Evolutionary conservation across 345 rosid genomes (phyloP).

Genomic region (Cochlearia excelsa): DNA sequence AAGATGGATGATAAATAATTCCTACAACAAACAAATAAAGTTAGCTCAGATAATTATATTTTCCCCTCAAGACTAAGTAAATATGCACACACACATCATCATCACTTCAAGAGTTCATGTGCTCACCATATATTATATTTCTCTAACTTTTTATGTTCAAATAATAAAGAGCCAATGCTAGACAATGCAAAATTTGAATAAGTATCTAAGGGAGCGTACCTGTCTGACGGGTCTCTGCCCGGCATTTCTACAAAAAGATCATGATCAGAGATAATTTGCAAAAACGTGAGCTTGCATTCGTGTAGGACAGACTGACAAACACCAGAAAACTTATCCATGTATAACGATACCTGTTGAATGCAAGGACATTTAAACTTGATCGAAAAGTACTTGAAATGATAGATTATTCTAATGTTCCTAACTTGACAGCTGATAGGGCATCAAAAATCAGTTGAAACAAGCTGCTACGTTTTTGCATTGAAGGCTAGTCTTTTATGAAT

Average conservation of each 20-base stretch:
- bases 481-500: background rate
- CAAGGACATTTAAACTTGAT: constrained; percentile 1
- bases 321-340: constrained; percentile 98
- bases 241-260: constrained; percentile 99
- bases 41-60: constrained; percentile 25
- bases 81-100: constrained; percentile 1
- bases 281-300: constrained; percentile 93
- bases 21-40: constrained; percentile 54
- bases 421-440: constrained; percentile 4
- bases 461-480: background rate
- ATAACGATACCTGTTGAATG: constrained; percentile 80
- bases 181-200: constrained; percentile 16
- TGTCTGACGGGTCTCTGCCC: constrained; percentile 98
- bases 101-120: constrained; percentile 7
- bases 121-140: constrained; percentile 17
- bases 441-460: constrained; percentile 13
- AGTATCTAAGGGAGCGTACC: constrained; percentile 43
- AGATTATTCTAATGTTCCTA: constrained; percentile 18
- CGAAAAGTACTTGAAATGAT: constrained; percentile 4
- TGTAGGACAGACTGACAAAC: constrained; percentile 92
- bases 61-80: background rate
- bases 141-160: constrained; percentile 20
- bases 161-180: constrained; percentile 6
- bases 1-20: constrained; percentile 93
- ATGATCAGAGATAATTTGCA: constrained; percentile 95